phyloP scores from a whole-genome alignment of 805 yeast genomes.

The Cyberlindnera sargentensis region DNA sequence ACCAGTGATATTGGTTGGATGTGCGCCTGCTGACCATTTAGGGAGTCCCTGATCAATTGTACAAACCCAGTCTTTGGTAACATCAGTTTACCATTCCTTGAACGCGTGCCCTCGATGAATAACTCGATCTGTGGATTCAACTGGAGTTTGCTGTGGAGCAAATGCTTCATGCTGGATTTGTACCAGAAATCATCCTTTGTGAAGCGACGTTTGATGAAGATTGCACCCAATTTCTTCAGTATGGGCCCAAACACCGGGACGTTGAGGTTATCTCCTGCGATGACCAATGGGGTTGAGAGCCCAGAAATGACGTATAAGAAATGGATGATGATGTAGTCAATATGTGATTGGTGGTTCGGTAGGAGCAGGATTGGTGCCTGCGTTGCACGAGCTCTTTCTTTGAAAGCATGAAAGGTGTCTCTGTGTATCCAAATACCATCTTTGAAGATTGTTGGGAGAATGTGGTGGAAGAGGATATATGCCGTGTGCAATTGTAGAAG shows the following conservation, averaged over 20 bases:
- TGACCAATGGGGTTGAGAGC: constrained; percentile 18
- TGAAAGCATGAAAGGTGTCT: constrained; percentile 7
- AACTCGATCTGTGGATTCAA: constrained; percentile 12
- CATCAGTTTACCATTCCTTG: constrained; percentile 21
- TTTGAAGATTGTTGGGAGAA: constrained; percentile 15
- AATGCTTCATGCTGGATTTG: constrained; percentile 6
- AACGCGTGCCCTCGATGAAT: constrained; percentile 20
- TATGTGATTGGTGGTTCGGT: constrained; percentile 19
- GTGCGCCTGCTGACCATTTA: constrained; percentile 3
- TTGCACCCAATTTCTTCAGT: constrained; percentile 15
- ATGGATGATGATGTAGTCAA: constrained; percentile 21
- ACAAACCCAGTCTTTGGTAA: constrained; percentile 19
- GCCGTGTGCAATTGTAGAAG: constrained; percentile 9
- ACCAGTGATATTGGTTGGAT: constrained; percentile 16
- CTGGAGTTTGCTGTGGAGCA: constrained; percentile 7
- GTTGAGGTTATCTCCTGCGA: constrained; percentile 20
- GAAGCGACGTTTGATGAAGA: constrained; percentile 18
- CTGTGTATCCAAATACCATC: constrained; percentile 21
- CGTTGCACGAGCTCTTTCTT: constrained; percentile 1
- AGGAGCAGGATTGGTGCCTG: constrained; percentile 8
- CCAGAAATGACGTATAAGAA: constrained; percentile 11
- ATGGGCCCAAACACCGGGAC: constrained; percentile 18
- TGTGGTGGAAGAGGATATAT: constrained; percentile 10
- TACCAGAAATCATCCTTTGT: constrained; percentile 15
- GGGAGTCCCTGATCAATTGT: constrained; percentile 11